These are phyloP conservation scores for Malassezia globosa DNA, from an alignment of 1,284 basidiomycete genomes.

Conservation along the genomic window DNA sequence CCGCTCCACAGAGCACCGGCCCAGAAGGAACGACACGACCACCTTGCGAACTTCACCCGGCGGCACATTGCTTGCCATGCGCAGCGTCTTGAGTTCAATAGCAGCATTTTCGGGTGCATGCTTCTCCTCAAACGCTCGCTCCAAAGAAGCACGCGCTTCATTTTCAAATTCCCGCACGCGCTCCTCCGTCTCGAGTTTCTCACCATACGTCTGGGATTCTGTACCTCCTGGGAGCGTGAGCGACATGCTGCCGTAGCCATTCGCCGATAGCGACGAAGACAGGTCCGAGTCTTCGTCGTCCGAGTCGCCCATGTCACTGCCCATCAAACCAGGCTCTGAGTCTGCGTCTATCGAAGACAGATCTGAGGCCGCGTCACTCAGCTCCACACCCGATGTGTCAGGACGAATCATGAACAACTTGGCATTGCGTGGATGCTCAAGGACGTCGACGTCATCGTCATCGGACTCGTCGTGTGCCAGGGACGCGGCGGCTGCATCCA, in stretches of 20 bases:
- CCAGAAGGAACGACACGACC: constrained; percentile 54
- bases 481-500: constrained; percentile 14
- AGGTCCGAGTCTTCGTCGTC: constrained; percentile 20
- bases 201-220: constrained; percentile 32
- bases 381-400: constrained; percentile 21
- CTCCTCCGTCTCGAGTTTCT: constrained; percentile 26
- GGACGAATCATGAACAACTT: constrained; percentile 25
- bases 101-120: constrained; percentile 82
- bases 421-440: constrained; percentile 26
- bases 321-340: constrained; percentile 18
- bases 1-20: constrained; percentile 29
- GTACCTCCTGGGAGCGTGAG: constrained; percentile 17
- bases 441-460: constrained; percentile 25
- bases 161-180: constrained; percentile 57
- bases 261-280: constrained; percentile 17
- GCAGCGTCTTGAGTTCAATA: constrained; percentile 81
- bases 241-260: constrained; percentile 27
- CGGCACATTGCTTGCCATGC: constrained; percentile 83
- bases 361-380: constrained; percentile 25
- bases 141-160: constrained; percentile 69
- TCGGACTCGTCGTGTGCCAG: constrained; percentile 13
- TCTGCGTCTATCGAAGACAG: constrained; percentile 33
- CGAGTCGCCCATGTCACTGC: constrained; percentile 20
- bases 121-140: constrained; percentile 76
- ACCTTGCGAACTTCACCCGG: constrained; percentile 65